Evolutionary conservation across 768 basidiomycete species (phyloP).

Genomic region (Mycena haematopus): DNA sequence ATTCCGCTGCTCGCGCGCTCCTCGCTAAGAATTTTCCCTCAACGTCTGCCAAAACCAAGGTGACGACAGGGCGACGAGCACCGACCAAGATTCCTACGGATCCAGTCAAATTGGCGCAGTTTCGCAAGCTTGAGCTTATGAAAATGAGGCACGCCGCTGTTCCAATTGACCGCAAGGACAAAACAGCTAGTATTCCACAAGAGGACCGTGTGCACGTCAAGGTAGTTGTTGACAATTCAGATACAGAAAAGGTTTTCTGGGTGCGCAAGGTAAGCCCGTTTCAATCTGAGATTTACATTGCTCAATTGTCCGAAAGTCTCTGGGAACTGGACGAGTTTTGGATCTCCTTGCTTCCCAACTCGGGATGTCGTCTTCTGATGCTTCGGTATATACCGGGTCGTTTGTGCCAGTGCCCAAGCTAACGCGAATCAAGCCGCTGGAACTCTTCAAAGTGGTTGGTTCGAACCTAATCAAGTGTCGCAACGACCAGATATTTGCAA

Average conservation of each 20-base stretch:
- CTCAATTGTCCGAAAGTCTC: slow-evolving; percentile 44
- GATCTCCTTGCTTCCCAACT: slow-evolving; percentile 57
- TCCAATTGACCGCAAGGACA: slow-evolving; percentile 68
- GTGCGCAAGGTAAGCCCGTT: slow-evolving; percentile 64
- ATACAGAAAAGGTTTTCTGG: slow-evolving; percentile 64
- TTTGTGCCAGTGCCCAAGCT: not conserved
- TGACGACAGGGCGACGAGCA: slow-evolving; percentile 29
- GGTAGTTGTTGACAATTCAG: slow-evolving; percentile 40
- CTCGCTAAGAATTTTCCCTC: slow-evolving; percentile 58
- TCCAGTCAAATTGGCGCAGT: slow-evolving; percentile 59
- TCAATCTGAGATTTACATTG: not conserved
- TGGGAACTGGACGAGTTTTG: slow-evolving; percentile 65
- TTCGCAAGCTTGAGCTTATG: slow-evolving; percentile 68
- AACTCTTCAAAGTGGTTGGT: slow-evolving; percentile 40
- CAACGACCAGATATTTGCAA: slow-evolving; percentile 56
- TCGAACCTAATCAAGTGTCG: slow-evolving; percentile 41
- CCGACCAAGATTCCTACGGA: slow-evolving; percentile 49
- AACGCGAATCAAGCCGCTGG: slow-evolving; percentile 44
- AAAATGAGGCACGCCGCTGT: slow-evolving; percentile 76
- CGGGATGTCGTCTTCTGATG: slow-evolving; percentile 36
- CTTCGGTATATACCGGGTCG: slow-evolving; percentile 33
- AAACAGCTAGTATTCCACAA: slow-evolving; percentile 48
- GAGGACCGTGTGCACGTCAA: slow-evolving; percentile 67
- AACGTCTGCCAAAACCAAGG: slow-evolving; percentile 30
- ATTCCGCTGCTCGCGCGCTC: slow-evolving; percentile 56